phyloP scores from a whole-genome alignment of 2,329 filamentous ascomycete species.

The Teratosphaeria epicoccoides region DNA sequence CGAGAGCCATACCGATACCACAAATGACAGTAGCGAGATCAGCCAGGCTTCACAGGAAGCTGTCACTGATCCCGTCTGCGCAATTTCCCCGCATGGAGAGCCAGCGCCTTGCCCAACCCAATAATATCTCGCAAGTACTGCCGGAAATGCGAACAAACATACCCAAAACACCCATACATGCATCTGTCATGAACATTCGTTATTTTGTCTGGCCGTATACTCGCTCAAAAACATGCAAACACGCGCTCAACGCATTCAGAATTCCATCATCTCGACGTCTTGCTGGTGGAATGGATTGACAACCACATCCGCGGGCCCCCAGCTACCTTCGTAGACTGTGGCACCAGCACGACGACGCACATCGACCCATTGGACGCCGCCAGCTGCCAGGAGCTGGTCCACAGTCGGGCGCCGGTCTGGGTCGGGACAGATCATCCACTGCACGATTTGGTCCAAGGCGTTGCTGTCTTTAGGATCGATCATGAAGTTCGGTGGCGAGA shows the following conservation, averaged over 20 bases:
- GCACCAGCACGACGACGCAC: constrained; percentile 70
- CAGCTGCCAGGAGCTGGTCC: constrained; percentile 59
- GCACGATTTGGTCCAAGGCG: constrained; percentile 73
- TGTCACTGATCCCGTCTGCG: too few relatives aligned
- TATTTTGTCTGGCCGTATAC: neutral
- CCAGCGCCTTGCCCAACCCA: neutral
- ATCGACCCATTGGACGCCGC: constrained; percentile 71
- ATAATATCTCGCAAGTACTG: neutral
- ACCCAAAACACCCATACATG: neutral
- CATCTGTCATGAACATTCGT: neutral
- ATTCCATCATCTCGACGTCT: constrained; percentile 53
- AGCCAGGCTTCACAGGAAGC: neutral
- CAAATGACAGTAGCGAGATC: neutral
- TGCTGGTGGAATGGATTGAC: constrained; percentile 33
- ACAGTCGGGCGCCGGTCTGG: constrained; percentile 63
- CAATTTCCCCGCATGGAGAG: too few relatives aligned
- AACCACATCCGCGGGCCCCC: constrained; percentile 66
- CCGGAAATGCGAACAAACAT: neutral
- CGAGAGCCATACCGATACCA: neutral
- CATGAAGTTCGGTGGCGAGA: constrained; percentile 79
- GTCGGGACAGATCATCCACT: constrained; percentile 75
- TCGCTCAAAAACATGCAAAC: neutral
- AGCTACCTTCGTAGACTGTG: constrained; percentile 93
- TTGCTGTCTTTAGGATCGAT: constrained; percentile 58
- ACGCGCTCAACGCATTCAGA: constrained; percentile 10